A percentile compares a stretch with the other conserved stretches of the same genome.
Conservation (phyloP, 164 flowering plant genomes). For the Euptelea pleiosperma region DNA sequence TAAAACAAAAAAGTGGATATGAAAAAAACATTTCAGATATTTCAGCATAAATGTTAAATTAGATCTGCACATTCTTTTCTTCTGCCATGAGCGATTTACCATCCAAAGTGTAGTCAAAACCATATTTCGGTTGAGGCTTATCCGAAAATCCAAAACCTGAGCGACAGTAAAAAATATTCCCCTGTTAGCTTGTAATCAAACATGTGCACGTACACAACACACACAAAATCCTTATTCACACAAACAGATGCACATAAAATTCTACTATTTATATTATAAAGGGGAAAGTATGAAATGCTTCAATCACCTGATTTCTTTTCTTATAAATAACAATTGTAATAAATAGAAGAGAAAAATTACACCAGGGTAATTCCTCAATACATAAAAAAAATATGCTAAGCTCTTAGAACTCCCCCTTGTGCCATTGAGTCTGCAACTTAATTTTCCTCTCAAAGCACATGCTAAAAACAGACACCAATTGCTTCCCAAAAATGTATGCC, state of each 20-base stretch:
- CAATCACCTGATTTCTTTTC: no score
- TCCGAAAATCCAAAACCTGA: slow-evolving; percentile 98
- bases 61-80: background rate
- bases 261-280: background rate
- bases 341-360: no score
- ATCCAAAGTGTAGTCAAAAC: slow-evolving; percentile 84
- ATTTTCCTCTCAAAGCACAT: no score
- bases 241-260: background rate
- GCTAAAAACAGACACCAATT: no score
- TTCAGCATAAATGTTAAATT: background rate
- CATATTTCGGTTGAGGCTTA: slow-evolving; percentile 91
- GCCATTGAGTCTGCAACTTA: no score
- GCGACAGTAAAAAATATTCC: slow-evolving; percentile 6
- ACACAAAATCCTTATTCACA: background rate
- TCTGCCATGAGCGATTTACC: slow-evolving; percentile 47
- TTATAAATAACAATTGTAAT: no score
- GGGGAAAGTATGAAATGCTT: background rate
- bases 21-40: background rate
- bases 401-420: no score
- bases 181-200: slow-evolving; percentile 8
- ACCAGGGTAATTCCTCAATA: no score
- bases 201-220: no score
- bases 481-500: no score
- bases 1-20: background rate
- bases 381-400: no score